Base-by-base conservation (phyloP, 768 basidiomycete species). In the Psilocybe cubensis region DNA sequence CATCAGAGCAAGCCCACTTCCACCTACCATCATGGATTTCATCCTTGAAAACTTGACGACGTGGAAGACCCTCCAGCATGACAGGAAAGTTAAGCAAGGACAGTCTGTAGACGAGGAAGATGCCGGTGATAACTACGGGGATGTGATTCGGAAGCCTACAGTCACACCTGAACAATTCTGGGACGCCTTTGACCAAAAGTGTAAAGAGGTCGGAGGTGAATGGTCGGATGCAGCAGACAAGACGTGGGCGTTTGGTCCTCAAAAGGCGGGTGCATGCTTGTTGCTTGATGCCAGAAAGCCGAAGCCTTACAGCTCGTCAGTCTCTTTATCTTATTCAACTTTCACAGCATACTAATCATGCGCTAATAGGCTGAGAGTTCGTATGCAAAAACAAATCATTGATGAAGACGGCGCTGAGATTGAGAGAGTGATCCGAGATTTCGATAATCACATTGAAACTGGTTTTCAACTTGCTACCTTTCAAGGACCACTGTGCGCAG, bases 391-490 rank as follows among this genome's bases (percentile, higher is more conserved):
- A 64, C 66, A 60, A 28, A 72, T 72, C 54, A 61, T 74, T 3
- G 68, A 69, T 6, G 68, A 71, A 7, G 63, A 57, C 41, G 63
- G 63, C 14, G 53, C 51, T 12, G 79, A 77, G 35, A 65, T 72
- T 0, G 75, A 77, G 28, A 75, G 70, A 54, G 69, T 67, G 12
- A 70, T 74, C 47, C 72, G 72, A 20, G 75, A 94, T 59, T 92
- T 98, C 59, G 89, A 95, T 63, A 85, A 85, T 53, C 81, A 90
- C 61, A 79, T 98, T 27, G 95, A 98, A 70, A 90, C 89, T 3
- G 96, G 96, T 1, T 99, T 99, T 74, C 96, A 97, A 73, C 82
- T 98, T 45, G 96, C 94, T 0, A 90, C 89, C 1, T 90, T 94
- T 70, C 94, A 96, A 72, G 97, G 97, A 0, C 96, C 97, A 11